Conservation (phyloP, 2,329 filamentous ascomycete species). For the Fusarium kyushuense region DNA sequence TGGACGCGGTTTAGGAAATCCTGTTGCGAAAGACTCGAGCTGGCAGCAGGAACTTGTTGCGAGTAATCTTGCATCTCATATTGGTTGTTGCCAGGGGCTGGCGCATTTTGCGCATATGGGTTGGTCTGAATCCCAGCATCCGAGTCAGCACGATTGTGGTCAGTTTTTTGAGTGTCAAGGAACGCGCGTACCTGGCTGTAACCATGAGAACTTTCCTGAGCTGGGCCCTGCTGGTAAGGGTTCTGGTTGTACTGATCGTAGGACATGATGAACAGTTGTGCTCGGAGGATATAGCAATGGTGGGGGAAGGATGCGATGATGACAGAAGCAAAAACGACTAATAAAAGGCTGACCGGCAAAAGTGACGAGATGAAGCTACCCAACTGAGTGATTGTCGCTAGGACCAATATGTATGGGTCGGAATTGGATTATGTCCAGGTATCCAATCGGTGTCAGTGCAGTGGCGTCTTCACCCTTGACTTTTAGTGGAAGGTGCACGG, state of each 20-base stretch:
- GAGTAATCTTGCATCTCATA: slow-evolving; percentile 69
- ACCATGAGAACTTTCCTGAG: slow-evolving; percentile 61
- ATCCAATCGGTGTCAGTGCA: slow-evolving; percentile 5
- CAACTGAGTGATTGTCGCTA: slow-evolving; percentile 28
- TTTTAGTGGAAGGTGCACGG: slow-evolving; percentile 31
- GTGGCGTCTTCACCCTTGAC: slow-evolving; percentile 20
- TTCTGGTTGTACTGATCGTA: slow-evolving; percentile 73
- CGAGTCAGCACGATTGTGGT: slow-evolving; percentile 33
- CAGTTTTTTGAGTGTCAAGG: slow-evolving; percentile 11
- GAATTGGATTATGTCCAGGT: slow-evolving; percentile 22
- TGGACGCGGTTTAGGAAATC: slow-evolving; percentile 78
- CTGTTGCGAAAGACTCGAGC: slow-evolving; percentile 64
- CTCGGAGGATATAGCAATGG: slow-evolving; percentile 38
- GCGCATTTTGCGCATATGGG: slow-evolving; percentile 49
- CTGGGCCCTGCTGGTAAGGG: slow-evolving; percentile 69
- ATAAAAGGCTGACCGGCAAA: slow-evolving; percentile 28
- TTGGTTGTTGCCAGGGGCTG: slow-evolving; percentile 54
- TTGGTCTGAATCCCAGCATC: slow-evolving; percentile 41
- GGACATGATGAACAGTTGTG: slow-evolving; percentile 62
- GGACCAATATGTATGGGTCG: slow-evolving; percentile 3
- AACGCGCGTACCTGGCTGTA: slow-evolving; percentile 58
- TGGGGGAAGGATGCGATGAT: slow-evolving; percentile 37
- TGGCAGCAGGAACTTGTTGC: slow-evolving; percentile 48
- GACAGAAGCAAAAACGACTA: slow-evolving; percentile 40
- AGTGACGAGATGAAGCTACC: slow-evolving; percentile 39